Evolutionary conservation across 768 basidiomycete species (phyloP).

Genomic region (Auriscalpium vulgare): DNA sequence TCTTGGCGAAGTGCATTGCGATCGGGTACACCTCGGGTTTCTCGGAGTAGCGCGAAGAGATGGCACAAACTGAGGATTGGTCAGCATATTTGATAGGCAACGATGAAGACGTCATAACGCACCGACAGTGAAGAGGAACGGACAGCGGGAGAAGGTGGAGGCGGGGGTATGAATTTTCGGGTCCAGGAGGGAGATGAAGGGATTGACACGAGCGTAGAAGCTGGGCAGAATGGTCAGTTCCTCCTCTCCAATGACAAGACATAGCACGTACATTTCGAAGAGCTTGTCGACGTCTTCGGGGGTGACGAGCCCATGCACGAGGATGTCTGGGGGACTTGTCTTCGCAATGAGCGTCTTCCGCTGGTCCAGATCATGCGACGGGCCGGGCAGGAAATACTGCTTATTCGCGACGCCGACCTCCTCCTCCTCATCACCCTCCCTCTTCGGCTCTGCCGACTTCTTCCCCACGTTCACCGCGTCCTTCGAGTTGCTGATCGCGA

Average conservation of each 20-base stretch:
- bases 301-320: slow-evolving; percentile 72
- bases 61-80: slow-evolving; percentile 60
- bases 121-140: slow-evolving; percentile 91
- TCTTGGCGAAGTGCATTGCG: slow-evolving; percentile 67
- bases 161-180: slow-evolving; percentile 80
- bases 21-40: slow-evolving; percentile 63
- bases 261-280: slow-evolving; percentile 65
- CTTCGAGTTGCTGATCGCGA: slow-evolving; percentile 53
- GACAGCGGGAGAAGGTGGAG: slow-evolving; percentile 71
- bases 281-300: slow-evolving; percentile 73
- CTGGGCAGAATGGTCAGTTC: slow-evolving; percentile 27
- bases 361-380: slow-evolving; percentile 62
- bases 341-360: slow-evolving; percentile 68
- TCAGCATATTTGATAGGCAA: not conserved
- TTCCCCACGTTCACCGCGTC: slow-evolving; percentile 30
- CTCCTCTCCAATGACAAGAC: not conserved
- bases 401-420: slow-evolving; percentile 73
- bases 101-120: slow-evolving; percentile 26
- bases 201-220: slow-evolving; percentile 62
- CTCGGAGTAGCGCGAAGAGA: slow-evolving; percentile 75
- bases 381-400: slow-evolving; percentile 74
- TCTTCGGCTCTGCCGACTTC: slow-evolving; percentile 10
- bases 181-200: slow-evolving; percentile 72
- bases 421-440: slow-evolving; percentile 22
- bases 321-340: slow-evolving; percentile 73